A percentile compares a stretch with the other conserved stretches of the same genome.
phyloP scores from a whole-genome alignment of 2,329 filamentous ascomycete species.

The Ceratocystis variospora region DNA sequence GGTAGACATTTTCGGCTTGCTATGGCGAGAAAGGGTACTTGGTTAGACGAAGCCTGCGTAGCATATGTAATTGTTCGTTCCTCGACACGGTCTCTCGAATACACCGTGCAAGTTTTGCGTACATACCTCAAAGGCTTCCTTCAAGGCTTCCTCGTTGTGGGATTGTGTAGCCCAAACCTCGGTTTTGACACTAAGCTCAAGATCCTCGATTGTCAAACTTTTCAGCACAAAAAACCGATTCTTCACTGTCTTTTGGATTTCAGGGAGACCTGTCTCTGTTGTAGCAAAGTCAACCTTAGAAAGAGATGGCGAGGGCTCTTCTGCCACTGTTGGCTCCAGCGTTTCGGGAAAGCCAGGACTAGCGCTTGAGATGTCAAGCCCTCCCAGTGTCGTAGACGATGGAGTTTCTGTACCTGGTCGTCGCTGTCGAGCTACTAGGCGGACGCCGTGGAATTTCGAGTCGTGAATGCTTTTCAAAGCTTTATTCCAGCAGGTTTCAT shows the following conservation, averaged over 20 bases:
- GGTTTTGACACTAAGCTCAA: conserved; percentile 76
- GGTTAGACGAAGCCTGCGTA: not conserved
- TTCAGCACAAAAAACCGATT: conserved; percentile 82
- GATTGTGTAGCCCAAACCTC: conserved; percentile 89
- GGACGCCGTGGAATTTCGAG: conserved; percentile 72
- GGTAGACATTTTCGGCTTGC: conserved; percentile 70
- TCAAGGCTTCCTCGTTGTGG: conserved; percentile 77
- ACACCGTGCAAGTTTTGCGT: not conserved
- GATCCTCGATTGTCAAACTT: conserved; percentile 77
- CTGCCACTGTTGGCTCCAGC: not conserved
- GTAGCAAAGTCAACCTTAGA: not conserved
- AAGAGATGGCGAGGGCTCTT: not conserved
- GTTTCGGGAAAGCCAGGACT: not conserved
- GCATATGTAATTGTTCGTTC: not conserved
- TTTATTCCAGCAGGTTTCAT: conserved; percentile 57
- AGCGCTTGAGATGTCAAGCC: not conserved
- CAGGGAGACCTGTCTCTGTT: not conserved
- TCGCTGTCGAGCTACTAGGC: conserved; percentile 72
- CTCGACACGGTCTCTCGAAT: no score
- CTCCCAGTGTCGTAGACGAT: not conserved
- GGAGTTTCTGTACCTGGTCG: conserved; percentile 29
- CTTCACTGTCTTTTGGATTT: conserved; percentile 17
- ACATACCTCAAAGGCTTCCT: conserved; percentile 65
- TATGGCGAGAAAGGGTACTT: conserved; percentile 26
- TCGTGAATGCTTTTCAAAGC: conserved; percentile 82